Evolutionary conservation across 2,329 filamentous ascomycete genomes (phyloP).

Genomic region (Paecilomyces dactylethromorphus): DNA sequence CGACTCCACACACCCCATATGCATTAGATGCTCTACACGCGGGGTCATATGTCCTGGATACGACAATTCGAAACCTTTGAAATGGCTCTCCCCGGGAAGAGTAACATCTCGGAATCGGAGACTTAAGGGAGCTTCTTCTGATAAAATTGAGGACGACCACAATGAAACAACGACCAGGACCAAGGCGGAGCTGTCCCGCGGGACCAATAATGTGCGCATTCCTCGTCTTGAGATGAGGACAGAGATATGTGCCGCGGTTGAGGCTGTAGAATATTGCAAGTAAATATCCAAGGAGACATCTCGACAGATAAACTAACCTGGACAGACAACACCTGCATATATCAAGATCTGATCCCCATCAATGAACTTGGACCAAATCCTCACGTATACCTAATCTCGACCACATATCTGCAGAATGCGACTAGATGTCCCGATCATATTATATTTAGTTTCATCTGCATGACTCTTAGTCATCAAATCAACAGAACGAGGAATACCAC

Average conservation of each 20-base stretch:
- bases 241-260: conserved; percentile 12
- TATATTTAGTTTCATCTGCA: conserved; percentile 22
- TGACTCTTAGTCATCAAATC: conserved; percentile 28
- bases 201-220: background rate
- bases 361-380: conserved; percentile 17
- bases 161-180: background rate
- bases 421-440: conserved; percentile 20
- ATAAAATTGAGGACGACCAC: background rate
- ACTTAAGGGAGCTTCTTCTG: background rate
- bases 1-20: conserved; percentile 29
- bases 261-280: conserved; percentile 26
- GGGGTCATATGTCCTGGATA: conserved; percentile 36
- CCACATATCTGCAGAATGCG: conserved; percentile 9
- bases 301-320: background rate
- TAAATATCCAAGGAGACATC: conserved; percentile 4
- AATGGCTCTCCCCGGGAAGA: conserved; percentile 34
- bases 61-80: conserved; percentile 31
- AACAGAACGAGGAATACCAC: conserved; percentile 16
- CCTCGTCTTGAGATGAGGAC: conserved; percentile 2
- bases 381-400: conserved; percentile 19
- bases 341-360: conserved; percentile 17
- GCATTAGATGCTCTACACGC: conserved; percentile 28
- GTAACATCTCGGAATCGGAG: conserved; percentile 23
- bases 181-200: background rate
- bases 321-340: conserved; percentile 25